Evolutionary conservation across 1,284 basidiomycete genomes (phyloP), one percentile per base, ranked within the genome.

Genomic region (Cryptococcus hybrid): DNA sequence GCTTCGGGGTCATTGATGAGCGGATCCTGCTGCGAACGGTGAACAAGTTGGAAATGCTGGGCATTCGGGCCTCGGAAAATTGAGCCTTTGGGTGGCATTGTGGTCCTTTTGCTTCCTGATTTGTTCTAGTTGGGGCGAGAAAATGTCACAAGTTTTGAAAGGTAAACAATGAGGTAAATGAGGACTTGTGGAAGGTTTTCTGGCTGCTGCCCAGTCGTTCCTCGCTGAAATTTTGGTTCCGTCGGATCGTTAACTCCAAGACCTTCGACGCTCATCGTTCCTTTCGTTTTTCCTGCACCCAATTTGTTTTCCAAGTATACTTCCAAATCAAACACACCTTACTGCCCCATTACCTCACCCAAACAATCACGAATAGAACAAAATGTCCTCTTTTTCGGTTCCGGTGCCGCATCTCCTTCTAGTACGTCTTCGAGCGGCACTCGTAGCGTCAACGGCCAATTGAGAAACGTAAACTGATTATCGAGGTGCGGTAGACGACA

Each of bases 21-120:
- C 2, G 96, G 94, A 79, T 99, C 96, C 56, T 95, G 82, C 71
- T 94, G 92, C 8, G 95, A 98, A 61, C 96, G 85, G 76, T 99
- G 93, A 34, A 99, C 94, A 51, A 99, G 88, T 81, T 98, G 92
- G 69, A 94, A 98, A 77, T 97, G 92, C 74, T 89, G 86, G 56
- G 89, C 86, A 5, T 89, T 88, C 8, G 92, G 89, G 67, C 87
- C 87, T 63, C 92, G 87, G 81, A 90, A 99, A 69, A 93, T 86
- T 35, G 92, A 95, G 58, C 78, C 77, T 47, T 73, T 73, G 12
- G 77, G 74, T n/a, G 77, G 63, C 76, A 78, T 78, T 42, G n/a
- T 63, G 63, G 45, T 45, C 12, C 24, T 52, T 40, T 34, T 52
- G 13, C 8, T 13, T 48, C 11, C 43, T n/a, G 15, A 2, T 12